Evolutionary conservation across 2,329 filamentous ascomycete species (phyloP), one percentile per base, ranked within the genome.

Genomic region (Colletotrichum lindemuthianum): DNA sequence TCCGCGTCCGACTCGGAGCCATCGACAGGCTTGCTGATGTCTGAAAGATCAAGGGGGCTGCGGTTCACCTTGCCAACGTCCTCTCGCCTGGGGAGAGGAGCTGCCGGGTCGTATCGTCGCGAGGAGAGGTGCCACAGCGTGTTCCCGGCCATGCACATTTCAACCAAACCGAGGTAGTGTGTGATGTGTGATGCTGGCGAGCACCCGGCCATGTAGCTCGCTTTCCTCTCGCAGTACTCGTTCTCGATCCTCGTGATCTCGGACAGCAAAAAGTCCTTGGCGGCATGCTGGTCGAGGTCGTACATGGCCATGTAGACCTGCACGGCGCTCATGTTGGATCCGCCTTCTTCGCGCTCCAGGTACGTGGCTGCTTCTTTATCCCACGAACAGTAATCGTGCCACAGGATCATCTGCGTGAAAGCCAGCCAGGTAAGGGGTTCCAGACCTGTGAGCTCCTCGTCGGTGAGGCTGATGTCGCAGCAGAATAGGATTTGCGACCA

Each of bases 141-240:
- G 43, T 57, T 57, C 41, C 54, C 54, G 43, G 54, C 54, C 54
- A 57, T 57, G 43, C 54, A 57, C 54, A 57, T 15, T 6, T 57
- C 54, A 40, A 57, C 48, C 6, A 57, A 41, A 16, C 54, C 54
- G 43, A 57, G 47, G 54, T 57, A 57, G 34, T 49, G 43, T 34
- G 54, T 57, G 54, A 57, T 57, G 43, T 57, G 54, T 7, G 44
- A 4, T 40, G 43, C 54, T 16, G 54, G 54, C 16, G 54, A 39
- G 54, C 3, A 57, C 54, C 48, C 43, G 4, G n/a, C 6, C 54
- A 57, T 49, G 43, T 57, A 57, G 43, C 6, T 48, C 43, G 15
- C 54, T 9, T 57, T 57, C 16, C 54, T 57, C 54, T 57, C 54
- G 43, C 54, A 57, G 54, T 57, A 57, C 34, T 57, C 54, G 3